Base-by-base conservation (phyloP, 1,139 yeast species). In the Blastobotrys aristatus region DNA sequence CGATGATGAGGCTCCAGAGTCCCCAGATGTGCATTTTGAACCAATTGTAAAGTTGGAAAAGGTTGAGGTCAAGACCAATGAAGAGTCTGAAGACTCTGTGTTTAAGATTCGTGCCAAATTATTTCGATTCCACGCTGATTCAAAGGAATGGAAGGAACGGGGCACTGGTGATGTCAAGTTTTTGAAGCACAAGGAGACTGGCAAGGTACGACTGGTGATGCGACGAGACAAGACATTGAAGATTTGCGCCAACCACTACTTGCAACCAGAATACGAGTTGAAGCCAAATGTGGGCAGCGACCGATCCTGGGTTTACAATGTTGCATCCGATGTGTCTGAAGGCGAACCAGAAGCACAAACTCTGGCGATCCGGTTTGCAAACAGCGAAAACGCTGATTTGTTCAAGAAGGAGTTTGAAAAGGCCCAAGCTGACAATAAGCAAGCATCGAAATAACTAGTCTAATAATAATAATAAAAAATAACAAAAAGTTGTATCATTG, bases 121-220 rank as follows among this genome's bases (percentile, higher is more conserved):
- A 66, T 92, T 92, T 77, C 84, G 89, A 71, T 92, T 84, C 75
- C 86, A 84, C 64, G 76, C 75, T 53, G 79, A 74, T 37, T 56
- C 71, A 43, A 86, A 87, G 65, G 98, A 92, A 73, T 92, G 99
- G 98, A 92, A 94, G 71, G 99, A 94, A 76, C 86, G 98, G 75
- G 98, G 98, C 59, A 89, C 97, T 40, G 99, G 98, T 62, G 98
- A 92, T 65, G 97, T 90, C 62, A 88, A 90, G 72, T 88, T 92
- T 70, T 80, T 92, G 67, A 79, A 92, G 74, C 96, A 90, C 74
- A 88, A 87, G 71, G 73, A 73, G 53, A 73, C 88, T 50, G 77
- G 79, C 50, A 90, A 87, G 73, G 86, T 85, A 55, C 84, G 98
- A 73, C 72, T 92, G 57, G 77, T 92, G 66, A 92, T 92, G 98